Evolutionary conservation across 1,284 basidiomycete species (phyloP), one percentile per base, ranked within the genome.

Genomic region (Paramarasmius palmivorus): DNA sequence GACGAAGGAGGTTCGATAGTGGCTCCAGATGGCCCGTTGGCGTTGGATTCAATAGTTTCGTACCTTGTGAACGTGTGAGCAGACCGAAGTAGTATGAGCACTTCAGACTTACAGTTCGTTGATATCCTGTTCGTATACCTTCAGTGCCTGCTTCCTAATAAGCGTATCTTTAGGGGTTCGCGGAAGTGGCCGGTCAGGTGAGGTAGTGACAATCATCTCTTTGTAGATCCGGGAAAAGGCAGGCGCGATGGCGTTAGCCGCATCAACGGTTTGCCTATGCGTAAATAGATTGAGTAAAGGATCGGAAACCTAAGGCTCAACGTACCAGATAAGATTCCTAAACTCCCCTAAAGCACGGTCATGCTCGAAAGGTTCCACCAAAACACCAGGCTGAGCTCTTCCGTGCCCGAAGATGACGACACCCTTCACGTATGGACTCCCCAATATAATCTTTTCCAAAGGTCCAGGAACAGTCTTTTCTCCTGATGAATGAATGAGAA

Each of bases 391-490:
- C n/a, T 55, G 54, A 42, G 46, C 42, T n/a, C 46, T 42, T 17
- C 46, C 35, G 26, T 50, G 50, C 14, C 54, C 54, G 25, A 55
- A 55, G 26, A 55, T 52, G 32, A 55, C 34, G 9, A 26, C 54
- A 29, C 54, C 54, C 22, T 51, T 46, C 25, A 46, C 19, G 25
- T 26, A 26, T 4, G 44, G 22, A 32, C n/a, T 29, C 25, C 29
- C 39, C 5, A 51, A 39, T 25, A 65, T 44, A 20, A 61, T 58
- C n/a, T 59, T 52, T 41, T 65, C 63, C 42, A 63, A 58, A 9
- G 60, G 58, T 1, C 37, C 54, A 2, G 63, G 63, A 12, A 61
- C 53, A 4, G 56, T 58, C 49, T 61, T 64, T 41, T 63, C 60
- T 4, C 61, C 61, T 12, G 54, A 53, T 5, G 55, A 49, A 38